Conservation (phyloP, 2,329 filamentous ascomycete genomes). For the Calonectria pauciramosa region DNA sequence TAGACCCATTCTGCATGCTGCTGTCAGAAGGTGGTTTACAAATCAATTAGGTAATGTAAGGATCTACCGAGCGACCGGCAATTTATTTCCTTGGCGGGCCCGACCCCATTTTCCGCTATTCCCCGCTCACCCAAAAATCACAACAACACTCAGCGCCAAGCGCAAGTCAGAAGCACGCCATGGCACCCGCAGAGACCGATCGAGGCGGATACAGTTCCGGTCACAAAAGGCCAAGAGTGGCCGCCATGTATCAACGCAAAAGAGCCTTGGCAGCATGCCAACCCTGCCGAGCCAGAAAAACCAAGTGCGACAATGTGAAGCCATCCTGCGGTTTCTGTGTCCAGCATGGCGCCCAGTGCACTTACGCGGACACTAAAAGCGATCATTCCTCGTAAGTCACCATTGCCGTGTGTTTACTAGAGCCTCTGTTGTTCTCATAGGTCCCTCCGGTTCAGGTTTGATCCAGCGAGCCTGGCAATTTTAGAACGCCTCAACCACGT, state of each 20-base stretch:
- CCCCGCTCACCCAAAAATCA: not conserved
- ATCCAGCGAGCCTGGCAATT: constrained; percentile 26
- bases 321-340: constrained; percentile 28
- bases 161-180: not conserved
- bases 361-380: constrained; percentile 15
- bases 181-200: not conserved
- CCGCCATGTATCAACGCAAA: constrained; percentile 29
- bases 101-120: not conserved
- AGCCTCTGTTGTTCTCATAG: not conserved
- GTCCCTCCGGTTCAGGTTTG: not conserved
- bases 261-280: constrained; percentile 27
- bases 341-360: constrained; percentile 24
- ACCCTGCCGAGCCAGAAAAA: constrained; percentile 27
- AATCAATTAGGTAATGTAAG: not conserved
- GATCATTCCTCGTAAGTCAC: constrained; percentile 29
- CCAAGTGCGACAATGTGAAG: constrained; percentile 30
- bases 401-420: not conserved
- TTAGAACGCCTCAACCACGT: constrained; percentile 26
- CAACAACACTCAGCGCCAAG: not conserved
- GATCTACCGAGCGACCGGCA: not conserved
- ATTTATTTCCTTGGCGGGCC: not conserved
- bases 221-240: constrained; percentile 20
- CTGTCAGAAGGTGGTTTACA: not conserved
- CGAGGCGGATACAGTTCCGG: not conserved
- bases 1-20: not conserved